Base-by-base conservation (phyloP, 345 rosid genomes). In the Barbarea vulgaris region DNA sequence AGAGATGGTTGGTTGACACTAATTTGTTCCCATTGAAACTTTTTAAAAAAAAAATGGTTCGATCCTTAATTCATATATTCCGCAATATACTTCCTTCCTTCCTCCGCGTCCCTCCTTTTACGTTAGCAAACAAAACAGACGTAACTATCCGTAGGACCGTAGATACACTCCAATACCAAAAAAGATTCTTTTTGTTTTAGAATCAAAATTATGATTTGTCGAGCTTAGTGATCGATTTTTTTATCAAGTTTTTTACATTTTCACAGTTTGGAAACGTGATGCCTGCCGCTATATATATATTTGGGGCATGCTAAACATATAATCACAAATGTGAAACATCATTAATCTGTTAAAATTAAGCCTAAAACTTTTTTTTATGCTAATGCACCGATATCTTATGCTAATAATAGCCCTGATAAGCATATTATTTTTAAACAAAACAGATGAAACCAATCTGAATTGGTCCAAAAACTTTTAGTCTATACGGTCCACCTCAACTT, bases 91-190 rank as follows among this genome's bases (percentile, higher is more conserved):
- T n/a, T 39, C 24, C 61, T 75, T 69, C 80, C 75, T 62, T 76
- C 80, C 64, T 69, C 75, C 75, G 80, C 80, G 80, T 76, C 80
- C 48, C 50, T 76, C 30, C 18, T 41, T 68, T 52, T 27, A 60
- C 64, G 69, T 76, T 76, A 76, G 69, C 79, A 76, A 76, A 76
- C 79, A 60, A 76, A 76, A 76, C 56, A 13, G 63, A 68, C 69
- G 79, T 68, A 68, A 61, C 79, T 52, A 51, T 76, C 79, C 48
- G 28, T 41, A 51, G 74, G 57, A 57, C 79, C 69, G 55, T 60
- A 60, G 33, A 62, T 12, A 65, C 62, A 53, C 59, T 41, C 63
- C 69, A 41, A 56, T 67, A 48, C n/a, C n/a, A 37, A 48, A 67
- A 59, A 28, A 76, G 6, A 76, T 76, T 69, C 57, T 48, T 69